A percentile compares a stretch with the other conserved stretches of the same genome.
Conservation (phyloP, 2,329 filamentous ascomycete species). For the Sclerotinia nivalis region DNA sequence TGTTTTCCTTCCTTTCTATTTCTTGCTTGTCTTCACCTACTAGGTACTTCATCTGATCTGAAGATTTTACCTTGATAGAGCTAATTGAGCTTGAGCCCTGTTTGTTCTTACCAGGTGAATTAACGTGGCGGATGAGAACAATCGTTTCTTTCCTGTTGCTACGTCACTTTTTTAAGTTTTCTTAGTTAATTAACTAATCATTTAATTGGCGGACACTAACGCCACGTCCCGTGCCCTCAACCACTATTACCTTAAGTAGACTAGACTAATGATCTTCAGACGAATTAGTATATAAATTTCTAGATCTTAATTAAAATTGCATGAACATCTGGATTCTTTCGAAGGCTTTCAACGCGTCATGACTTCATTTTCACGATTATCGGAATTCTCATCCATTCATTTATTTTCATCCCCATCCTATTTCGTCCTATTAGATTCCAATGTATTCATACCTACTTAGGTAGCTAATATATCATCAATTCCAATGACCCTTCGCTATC, state of each 20-base stretch:
- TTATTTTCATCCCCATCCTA: background rate
- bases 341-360: background rate
- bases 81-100: background rate
- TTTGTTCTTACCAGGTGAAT: background rate
- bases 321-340: background rate
- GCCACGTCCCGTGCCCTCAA: background rate
- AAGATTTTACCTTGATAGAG: background rate
- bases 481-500: too few relatives aligned
- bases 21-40: background rate
- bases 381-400: background rate
- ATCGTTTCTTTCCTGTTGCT: background rate
- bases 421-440: too few relatives aligned
- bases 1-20: slow-evolving; percentile 4
- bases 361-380: background rate
- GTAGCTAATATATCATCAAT: too few relatives aligned
- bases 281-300: background rate
- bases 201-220: slow-evolving; percentile 10
- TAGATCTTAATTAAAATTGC: background rate
- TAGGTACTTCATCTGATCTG: background rate
- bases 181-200: background rate
- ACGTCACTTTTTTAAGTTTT: slow-evolving; percentile 1
- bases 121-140: background rate
- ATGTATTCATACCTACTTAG: background rate
- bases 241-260: background rate
- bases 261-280: background rate